These are phyloP conservation scores for Lactarius pseudohatsudake DNA, from an alignment of 768 basidiomycete genomes.

Conservation along the genomic window DNA sequence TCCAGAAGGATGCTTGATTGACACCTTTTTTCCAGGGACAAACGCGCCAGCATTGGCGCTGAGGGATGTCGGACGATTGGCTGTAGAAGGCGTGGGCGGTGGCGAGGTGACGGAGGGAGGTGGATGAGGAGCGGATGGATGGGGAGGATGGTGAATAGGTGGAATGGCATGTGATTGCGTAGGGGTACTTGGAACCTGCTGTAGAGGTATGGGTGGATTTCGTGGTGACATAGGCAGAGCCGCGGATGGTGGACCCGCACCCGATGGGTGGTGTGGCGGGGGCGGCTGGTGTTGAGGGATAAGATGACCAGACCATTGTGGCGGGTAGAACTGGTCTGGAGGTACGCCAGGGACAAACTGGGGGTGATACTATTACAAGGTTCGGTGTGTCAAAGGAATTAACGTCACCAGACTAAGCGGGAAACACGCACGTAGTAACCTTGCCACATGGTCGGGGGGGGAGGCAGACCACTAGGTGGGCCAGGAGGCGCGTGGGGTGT, in stretches of 20 bases:
- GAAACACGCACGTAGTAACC: slow-evolving; percentile 57
- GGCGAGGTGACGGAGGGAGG: slow-evolving; percentile 61
- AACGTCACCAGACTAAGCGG: slow-evolving; percentile 12
- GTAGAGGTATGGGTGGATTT: slow-evolving; percentile 51
- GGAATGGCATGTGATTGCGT: slow-evolving; percentile 61
- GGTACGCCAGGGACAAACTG: slow-evolving; percentile 42
- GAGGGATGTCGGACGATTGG: slow-evolving; percentile 42
- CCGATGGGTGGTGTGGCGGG: slow-evolving; percentile 49
- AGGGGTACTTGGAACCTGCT: slow-evolving; percentile 61
- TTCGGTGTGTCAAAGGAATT: slow-evolving; percentile 21
- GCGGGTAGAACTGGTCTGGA: slow-evolving; percentile 42
- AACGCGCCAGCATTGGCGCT: slow-evolving; percentile 67
- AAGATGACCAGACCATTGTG: slow-evolving; percentile 35
- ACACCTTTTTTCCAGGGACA: slow-evolving; percentile 50
- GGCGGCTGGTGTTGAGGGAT: slow-evolving; percentile 40
- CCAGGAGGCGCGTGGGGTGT: slow-evolving; percentile 56
- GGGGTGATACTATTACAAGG: slow-evolving; percentile 39
- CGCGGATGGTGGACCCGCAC: slow-evolving; percentile 46
- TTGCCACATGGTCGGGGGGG: slow-evolving; percentile 42
- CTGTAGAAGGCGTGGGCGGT: slow-evolving; percentile 63
- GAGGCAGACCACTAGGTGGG: slow-evolving; percentile 53
- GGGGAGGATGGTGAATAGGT: slow-evolving; percentile 44
- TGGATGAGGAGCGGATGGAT: slow-evolving; percentile 46
- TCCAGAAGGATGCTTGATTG: slow-evolving; percentile 43
- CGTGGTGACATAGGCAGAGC: slow-evolving; percentile 71